Evolutionary conservation across 805 yeast genomes (phyloP).

Genomic region (Brettanomyces anomalus): DNA sequence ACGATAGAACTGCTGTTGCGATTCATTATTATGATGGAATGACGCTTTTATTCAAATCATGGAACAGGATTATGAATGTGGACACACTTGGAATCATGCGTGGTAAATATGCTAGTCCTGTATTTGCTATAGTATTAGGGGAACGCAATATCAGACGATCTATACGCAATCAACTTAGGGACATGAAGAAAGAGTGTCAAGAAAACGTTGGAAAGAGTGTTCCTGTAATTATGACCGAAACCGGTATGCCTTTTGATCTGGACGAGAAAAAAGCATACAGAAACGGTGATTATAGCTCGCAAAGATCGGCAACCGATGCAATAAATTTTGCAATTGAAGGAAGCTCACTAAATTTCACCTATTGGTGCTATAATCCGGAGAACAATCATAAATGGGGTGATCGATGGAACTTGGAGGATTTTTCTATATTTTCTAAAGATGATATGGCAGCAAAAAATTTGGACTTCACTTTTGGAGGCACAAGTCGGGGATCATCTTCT

Average conservation of each 20-base stretch:
- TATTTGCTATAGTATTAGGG: slow-evolving; percentile 71
- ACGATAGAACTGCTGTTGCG: slow-evolving; percentile 58
- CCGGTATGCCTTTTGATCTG: slow-evolving; percentile 98
- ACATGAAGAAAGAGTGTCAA: slow-evolving; percentile 55
- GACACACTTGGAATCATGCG: slow-evolving; percentile 86
- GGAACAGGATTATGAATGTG: slow-evolving; percentile 78
- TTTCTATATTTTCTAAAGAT: slow-evolving; percentile 75
- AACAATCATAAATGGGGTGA: slow-evolving; percentile 87
- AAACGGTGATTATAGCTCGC: slow-evolving; percentile 61
- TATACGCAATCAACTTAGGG: slow-evolving; percentile 57
- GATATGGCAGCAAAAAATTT: slow-evolving; percentile 27
- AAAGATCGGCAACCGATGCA: slow-evolving; percentile 80
- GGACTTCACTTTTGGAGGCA: background rate
- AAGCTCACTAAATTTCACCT: slow-evolving; percentile 59
- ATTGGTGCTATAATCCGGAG: slow-evolving; percentile 74
- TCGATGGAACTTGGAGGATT: slow-evolving; percentile 88
- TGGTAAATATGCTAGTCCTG: slow-evolving; percentile 64
- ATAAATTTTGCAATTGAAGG: slow-evolving; percentile 71
- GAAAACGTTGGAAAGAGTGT: slow-evolving; percentile 50
- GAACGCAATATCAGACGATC: slow-evolving; percentile 70
- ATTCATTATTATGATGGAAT: slow-evolving; percentile 95
- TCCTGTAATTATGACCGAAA: slow-evolving; percentile 81
- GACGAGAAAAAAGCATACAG: slow-evolving; percentile 65
- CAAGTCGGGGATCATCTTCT: background rate
- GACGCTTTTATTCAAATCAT: slow-evolving; percentile 82